phyloP scores from a whole-genome alignment of 371 early-diverging fungal species.

The Rhizopus delemar region DNA sequence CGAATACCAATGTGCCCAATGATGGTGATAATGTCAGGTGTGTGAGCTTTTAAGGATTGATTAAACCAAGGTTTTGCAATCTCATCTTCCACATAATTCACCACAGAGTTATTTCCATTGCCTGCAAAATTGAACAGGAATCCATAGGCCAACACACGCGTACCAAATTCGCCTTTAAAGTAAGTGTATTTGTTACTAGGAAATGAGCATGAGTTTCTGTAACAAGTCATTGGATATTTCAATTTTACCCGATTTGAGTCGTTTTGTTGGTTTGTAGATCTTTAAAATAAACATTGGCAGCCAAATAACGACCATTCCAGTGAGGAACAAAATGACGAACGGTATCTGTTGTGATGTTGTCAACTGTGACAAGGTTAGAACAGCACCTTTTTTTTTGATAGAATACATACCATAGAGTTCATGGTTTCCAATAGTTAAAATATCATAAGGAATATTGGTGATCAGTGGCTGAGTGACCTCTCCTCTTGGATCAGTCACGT shows the following conservation, averaged over 20 bases:
- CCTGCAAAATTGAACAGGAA: conserved; percentile 57
- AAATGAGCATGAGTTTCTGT: not conserved
- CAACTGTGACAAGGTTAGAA: conserved; percentile 23
- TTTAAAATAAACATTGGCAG: conserved; percentile 56
- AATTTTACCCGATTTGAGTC: conserved; percentile 47
- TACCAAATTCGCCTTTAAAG: conserved; percentile 58
- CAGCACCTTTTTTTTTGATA: not conserved
- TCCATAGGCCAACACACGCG: conserved; percentile 59
- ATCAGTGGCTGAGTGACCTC: conserved; percentile 50
- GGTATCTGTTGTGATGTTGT: conserved; percentile 35
- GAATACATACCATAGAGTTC: conserved; percentile 52
- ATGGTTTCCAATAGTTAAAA: conserved; percentile 58
- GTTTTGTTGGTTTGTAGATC: conserved; percentile 49
- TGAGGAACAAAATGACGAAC: conserved; percentile 46
- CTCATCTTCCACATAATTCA: conserved; percentile 49
- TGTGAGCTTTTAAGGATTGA: conserved; percentile 46
- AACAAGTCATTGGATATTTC: not conserved
- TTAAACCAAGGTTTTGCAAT: conserved; percentile 60
- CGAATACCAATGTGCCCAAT: conserved; percentile 59
- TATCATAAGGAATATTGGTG: conserved; percentile 48
- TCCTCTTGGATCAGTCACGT: conserved; percentile 46
- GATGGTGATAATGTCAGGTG: conserved; percentile 56
- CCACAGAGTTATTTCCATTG: conserved; percentile 40
- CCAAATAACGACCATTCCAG: conserved; percentile 57
- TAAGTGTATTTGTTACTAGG: conserved; percentile 40